Percentiles rank a stretch among this genome's conserved stretches.
phyloP scores from a whole-genome alignment of 192 early-diverging fungal genomes.

The Pilobolus umbonatus region DNA sequence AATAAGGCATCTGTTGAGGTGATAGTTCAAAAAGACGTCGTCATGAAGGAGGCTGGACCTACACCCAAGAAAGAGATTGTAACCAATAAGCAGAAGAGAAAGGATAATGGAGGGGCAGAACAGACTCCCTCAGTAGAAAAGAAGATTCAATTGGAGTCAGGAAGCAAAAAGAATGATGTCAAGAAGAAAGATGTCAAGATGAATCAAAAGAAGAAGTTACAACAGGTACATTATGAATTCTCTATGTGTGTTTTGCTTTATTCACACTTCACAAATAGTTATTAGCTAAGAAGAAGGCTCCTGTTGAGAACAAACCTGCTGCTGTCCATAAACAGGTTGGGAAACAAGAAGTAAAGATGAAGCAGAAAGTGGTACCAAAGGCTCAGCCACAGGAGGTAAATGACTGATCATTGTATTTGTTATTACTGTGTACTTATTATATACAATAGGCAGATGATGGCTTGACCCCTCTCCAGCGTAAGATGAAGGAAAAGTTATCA shows the following conservation, averaged over 20 bases:
- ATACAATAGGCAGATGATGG: slow-evolving; percentile 6
- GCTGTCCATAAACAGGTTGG: neutral
- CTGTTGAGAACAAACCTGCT: neutral
- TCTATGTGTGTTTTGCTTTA: neutral
- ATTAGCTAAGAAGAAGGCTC: neutral
- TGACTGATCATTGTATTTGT: neutral
- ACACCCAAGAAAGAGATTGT: no score
- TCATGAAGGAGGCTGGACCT: no score
- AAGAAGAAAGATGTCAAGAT: slow-evolving; percentile 13
- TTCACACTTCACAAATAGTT: neutral
- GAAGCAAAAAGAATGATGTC: neutral
- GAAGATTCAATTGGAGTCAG: no score
- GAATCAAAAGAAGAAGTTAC: slow-evolving; percentile 26
- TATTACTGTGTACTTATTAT: neutral
- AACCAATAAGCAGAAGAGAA: no score
- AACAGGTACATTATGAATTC: slow-evolving; percentile 10
- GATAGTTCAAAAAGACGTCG: no score
- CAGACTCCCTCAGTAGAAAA: no score
- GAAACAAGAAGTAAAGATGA: neutral
- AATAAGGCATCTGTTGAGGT: neutral
- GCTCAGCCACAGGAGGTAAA: neutral
- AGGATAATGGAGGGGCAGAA: no score
- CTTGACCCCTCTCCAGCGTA: slow-evolving; percentile 31
- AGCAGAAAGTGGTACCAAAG: no score
- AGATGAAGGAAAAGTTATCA: slow-evolving; percentile 55